Conservation (phyloP, 2,329 filamentous ascomycete genomes). For the Diplocarpon rosae region DNA sequence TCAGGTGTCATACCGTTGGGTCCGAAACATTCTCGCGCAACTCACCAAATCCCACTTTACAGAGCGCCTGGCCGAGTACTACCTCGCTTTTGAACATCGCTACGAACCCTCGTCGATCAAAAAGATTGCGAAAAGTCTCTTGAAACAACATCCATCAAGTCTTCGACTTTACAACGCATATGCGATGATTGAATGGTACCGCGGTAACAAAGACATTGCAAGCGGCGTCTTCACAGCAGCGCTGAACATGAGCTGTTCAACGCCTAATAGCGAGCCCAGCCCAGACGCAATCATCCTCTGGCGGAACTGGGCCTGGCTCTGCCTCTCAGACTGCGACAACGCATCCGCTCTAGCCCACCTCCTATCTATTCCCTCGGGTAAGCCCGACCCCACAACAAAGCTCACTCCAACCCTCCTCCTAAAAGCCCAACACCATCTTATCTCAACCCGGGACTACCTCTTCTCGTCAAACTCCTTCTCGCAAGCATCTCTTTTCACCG, state of each 20-base stretch:
- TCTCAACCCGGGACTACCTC: slow-evolving; percentile 40
- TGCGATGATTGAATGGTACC: slow-evolving; percentile 56
- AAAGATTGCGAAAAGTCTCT: slow-evolving; percentile 60
- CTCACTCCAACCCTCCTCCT: slow-evolving; percentile 31
- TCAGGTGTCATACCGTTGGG: slow-evolving; percentile 31
- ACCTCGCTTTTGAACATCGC: slow-evolving; percentile 53
- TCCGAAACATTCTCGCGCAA: slow-evolving; percentile 44
- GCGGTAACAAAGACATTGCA: slow-evolving; percentile 46
- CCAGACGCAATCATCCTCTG: slow-evolving; percentile 20
- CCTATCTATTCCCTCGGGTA: slow-evolving; percentile 29
- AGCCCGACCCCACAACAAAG: slow-evolving; percentile 24
- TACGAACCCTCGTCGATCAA: slow-evolving; percentile 45
- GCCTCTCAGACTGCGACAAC: slow-evolving; percentile 15
- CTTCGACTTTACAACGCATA: slow-evolving; percentile 69
- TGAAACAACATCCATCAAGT: slow-evolving; percentile 57
- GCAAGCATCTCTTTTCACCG: slow-evolving; percentile 40
- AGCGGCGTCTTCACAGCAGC: slow-evolving; percentile 57
- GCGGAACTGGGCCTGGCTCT: slow-evolving; percentile 23
- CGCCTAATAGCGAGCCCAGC: slow-evolving; percentile 26
- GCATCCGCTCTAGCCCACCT: slow-evolving; percentile 30
- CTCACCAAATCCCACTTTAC: slow-evolving; percentile 38
- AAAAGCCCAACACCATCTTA: slow-evolving; percentile 42
- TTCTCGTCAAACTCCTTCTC: slow-evolving; percentile 32
- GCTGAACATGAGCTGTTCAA: slow-evolving; percentile 42
- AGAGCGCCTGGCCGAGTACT: slow-evolving; percentile 53